A percentile compares a stretch with the other conserved stretches of the same genome.
Evolutionary conservation across 805 yeast genomes (phyloP).

Genomic region (Torulaspora microellipsoides): DNA sequence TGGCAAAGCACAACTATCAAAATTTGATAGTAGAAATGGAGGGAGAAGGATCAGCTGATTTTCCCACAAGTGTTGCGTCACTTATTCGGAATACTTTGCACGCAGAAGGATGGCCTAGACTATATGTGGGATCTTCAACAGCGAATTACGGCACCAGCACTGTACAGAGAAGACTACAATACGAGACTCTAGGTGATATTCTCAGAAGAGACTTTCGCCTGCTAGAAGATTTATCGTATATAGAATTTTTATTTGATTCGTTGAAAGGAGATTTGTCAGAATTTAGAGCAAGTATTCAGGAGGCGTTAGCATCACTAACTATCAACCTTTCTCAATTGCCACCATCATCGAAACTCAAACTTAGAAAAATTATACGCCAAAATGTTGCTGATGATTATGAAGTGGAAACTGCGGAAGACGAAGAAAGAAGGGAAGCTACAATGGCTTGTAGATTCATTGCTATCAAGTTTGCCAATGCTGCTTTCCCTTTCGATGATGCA

Average conservation of each 20-base stretch:
- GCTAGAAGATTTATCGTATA: constrained; percentile 43
- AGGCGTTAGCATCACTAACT: constrained; percentile 57
- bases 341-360: constrained; percentile 34
- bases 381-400: constrained; percentile 37
- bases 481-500: constrained; percentile 63
- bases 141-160: constrained; percentile 39
- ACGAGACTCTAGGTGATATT: constrained; percentile 73
- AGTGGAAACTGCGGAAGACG: constrained; percentile 11
- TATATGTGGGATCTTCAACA: constrained; percentile 32
- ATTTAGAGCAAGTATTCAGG: constrained; percentile 64
- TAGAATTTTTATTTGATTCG: constrained; percentile 68
- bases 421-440: constrained; percentile 31
- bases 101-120: constrained; percentile 58
- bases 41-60: constrained; percentile 17
- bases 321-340: constrained; percentile 44
- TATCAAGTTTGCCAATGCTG: constrained; percentile 57
- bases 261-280: constrained; percentile 60
- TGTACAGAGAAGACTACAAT: constrained; percentile 56
- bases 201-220: constrained; percentile 45
- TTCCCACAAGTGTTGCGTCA: constrained; percentile 44
- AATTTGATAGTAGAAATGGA: constrained; percentile 11
- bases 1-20: constrained; percentile 35
- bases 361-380: constrained; percentile 39
- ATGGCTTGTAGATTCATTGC: constrained; percentile 59
- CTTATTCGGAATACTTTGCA: constrained; percentile 50